Base-by-base conservation (phyloP, 805 yeast species). In the Kodamaea fukazawae region DNA sequence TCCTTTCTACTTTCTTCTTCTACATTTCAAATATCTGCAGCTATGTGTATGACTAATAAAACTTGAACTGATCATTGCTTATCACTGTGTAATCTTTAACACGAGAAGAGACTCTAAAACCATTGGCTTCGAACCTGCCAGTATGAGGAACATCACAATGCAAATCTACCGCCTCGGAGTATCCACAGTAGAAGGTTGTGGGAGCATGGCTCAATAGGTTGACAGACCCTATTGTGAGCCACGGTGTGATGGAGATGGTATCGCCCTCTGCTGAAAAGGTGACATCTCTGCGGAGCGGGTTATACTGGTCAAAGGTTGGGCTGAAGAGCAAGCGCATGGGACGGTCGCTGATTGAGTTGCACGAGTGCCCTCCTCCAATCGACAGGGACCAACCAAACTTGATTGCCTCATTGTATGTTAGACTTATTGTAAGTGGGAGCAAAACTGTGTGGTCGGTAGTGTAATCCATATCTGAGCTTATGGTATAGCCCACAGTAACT, bases 141-240 rank as follows among this genome's bases (percentile, higher is more conserved):
- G 38, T 5, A 23, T 35, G 32, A 11, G 32, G 32, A 15, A 32
- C 30, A 10, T 32, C 42, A 33, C 42, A 38, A 8, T 20, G 32
- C 27, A 38, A 27, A 13, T 38, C 42, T 15, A 38, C 10, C n/a
- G 15, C 16, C 11, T 28, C 25, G 14, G 32, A 22, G 11, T 27
- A 27, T 7, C 32, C 42, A 33, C 42, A 38, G 13, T 32, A 38
- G 23, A 25, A 38, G 4, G 18, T 28, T 2, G 42, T 33, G 7
- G 31, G 29, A 15, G 17, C 11, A 1, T 28, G 23, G 4, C 33
- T 32, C 15, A 38, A 29, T 2, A 38, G 17, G 7, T 26, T 28
- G 9, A n/a, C 12, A 7, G 9, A 4, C 2, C 29, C 26, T 10
- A 14, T 11, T 8, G 28, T n/a, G 8, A 25, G 12, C 42, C 42